These are phyloP conservation scores for Grosmannia clavigera DNA, from an alignment of 2,329 filamentous ascomycete species.

Conservation along the genomic window DNA sequence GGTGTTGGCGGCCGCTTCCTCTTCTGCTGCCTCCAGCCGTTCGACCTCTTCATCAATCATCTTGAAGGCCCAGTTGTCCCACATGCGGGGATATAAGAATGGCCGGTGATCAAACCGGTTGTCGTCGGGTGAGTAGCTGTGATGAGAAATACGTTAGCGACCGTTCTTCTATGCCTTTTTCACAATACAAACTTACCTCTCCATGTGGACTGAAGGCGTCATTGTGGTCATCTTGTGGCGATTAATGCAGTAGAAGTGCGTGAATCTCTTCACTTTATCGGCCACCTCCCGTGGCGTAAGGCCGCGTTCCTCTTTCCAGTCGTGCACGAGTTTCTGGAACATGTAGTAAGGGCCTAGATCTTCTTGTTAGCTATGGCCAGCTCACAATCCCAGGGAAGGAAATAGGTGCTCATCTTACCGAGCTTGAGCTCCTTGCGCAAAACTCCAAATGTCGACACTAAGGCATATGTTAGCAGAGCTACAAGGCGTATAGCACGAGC, in stretches of 20 bases:
- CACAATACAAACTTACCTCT: neutral
- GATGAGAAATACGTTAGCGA: too few relatives aligned
- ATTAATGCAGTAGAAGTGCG: constrained; percentile 30
- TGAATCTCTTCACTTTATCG: constrained; percentile 23
- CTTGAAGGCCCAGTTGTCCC: constrained; percentile 19
- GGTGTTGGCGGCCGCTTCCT: neutral
- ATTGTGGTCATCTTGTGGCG: constrained; percentile 54
- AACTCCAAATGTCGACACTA: constrained; percentile 18
- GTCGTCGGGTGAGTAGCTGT: neutral
- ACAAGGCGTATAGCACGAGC: too few relatives aligned
- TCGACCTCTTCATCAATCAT: constrained; percentile 20
- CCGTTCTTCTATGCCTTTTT: too few relatives aligned
- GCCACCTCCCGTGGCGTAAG: constrained; percentile 28
- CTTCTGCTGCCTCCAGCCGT: constrained; percentile 15
- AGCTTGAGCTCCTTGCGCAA: constrained; percentile 34
- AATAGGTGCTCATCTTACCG: constrained; percentile 15
- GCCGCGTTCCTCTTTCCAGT: constrained; percentile 27
- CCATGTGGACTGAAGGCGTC: constrained; percentile 42
- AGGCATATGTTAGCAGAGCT: neutral
- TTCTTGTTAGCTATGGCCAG: neutral
- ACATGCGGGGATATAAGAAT: constrained; percentile 25
- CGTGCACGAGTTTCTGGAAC: constrained; percentile 32
- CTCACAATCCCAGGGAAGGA: neutral
- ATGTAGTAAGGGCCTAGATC: constrained; percentile 25
- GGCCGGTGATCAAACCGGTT: constrained; percentile 27